Conservation (phyloP, 306 rosid species). For the Mimosa pudica region DNA sequence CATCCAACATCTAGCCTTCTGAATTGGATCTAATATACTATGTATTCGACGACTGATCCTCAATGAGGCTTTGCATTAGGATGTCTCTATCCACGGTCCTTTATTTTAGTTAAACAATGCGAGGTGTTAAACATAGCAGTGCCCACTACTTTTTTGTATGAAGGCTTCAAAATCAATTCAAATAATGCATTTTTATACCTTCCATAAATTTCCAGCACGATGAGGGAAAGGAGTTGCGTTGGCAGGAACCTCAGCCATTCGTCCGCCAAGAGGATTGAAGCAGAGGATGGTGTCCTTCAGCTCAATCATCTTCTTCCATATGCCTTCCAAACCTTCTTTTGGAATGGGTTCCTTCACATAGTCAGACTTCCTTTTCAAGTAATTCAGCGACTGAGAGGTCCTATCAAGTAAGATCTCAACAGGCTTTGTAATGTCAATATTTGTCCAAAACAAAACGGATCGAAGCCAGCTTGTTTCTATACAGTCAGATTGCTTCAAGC, state of each 20-base stretch:
- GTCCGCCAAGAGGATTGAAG: conserved; percentile 69
- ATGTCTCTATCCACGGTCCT: no score
- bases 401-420: conserved; percentile 49
- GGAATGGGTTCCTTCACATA: conserved; percentile 55
- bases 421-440: conserved; percentile 34
- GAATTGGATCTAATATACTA: no score
- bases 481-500: conserved; percentile 52
- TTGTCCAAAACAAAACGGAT: conserved; percentile 54
- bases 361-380: conserved; percentile 62
- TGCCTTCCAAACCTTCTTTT: conserved; percentile 43
- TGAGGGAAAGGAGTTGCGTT: conserved; percentile 63
- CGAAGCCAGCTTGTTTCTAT: conserved; percentile 56
- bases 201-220: conserved; percentile 50
- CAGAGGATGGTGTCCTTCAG: conserved; percentile 36
- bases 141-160: no score
- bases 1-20: no score
- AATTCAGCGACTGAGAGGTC: conserved; percentile 34
- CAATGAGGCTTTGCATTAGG: no score
- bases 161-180: no score
- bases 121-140: no score
- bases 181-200: conserved; percentile 21
- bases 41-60: no score
- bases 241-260: conserved; percentile 59
- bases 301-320: conserved; percentile 66
- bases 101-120: no score